phyloP scores from a whole-genome alignment of 306 rosid species.

The Cicer yamashitae region DNA sequence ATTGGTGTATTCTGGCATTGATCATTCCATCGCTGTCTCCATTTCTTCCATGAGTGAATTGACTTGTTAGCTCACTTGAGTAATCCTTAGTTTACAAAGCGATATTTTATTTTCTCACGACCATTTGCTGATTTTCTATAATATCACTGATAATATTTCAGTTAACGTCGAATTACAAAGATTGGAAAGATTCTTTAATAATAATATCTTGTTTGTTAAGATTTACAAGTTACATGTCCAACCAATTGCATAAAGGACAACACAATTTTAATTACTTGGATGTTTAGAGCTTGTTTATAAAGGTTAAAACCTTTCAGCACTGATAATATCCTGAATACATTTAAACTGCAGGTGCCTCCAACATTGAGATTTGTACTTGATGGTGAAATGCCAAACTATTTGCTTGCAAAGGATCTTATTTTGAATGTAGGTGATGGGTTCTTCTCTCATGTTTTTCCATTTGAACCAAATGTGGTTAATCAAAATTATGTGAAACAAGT shows the following conservation, averaged over 20 bases:
- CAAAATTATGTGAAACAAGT: constrained; percentile 1
- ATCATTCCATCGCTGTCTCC: too few relatives aligned
- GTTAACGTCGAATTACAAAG: background rate
- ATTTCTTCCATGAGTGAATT: background rate
- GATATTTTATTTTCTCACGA: background rate
- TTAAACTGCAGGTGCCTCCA: constrained; percentile 74
- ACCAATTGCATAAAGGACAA: background rate
- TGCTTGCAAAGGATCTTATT: constrained; percentile 90
- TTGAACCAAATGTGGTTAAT: constrained; percentile 19
- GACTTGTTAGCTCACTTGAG: background rate
- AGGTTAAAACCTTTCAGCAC: background rate
- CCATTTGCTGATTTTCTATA: background rate
- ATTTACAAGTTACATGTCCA: background rate
- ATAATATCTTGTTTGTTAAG: background rate
- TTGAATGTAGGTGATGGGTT: constrained; percentile 64
- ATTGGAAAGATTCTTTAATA: background rate
- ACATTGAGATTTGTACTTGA: constrained; percentile 74
- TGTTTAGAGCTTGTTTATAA: background rate
- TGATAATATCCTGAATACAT: background rate
- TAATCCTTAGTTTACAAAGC: background rate
- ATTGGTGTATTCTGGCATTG: too few relatives aligned
- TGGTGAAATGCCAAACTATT: constrained; percentile 86
- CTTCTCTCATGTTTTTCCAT: constrained; percentile 25
- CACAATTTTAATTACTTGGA: background rate
- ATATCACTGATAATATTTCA: background rate